These are phyloP conservation scores for Paraphoma sp. DNA, from an alignment of 2,329 filamentous ascomycete species.

Conservation along the genomic window DNA sequence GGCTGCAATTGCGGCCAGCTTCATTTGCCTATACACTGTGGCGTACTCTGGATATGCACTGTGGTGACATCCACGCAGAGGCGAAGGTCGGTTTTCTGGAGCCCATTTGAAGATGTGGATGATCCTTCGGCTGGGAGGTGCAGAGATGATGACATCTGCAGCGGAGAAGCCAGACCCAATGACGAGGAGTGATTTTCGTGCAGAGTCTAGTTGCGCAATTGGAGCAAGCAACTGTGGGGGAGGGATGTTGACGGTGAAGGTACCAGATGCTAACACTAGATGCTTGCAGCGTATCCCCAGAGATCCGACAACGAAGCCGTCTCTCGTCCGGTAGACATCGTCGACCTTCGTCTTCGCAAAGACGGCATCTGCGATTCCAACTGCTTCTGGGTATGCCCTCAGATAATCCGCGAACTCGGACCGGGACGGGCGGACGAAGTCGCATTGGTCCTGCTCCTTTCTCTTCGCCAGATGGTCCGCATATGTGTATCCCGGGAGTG, in stretches of 20 bases:
- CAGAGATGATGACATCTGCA: slow-evolving; percentile 66
- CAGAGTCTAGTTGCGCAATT: slow-evolving; percentile 42
- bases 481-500: slow-evolving; percentile 65
- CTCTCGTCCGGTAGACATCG: slow-evolving; percentile 51
- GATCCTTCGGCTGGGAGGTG: slow-evolving; percentile 57
- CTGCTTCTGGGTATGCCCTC: slow-evolving; percentile 59
- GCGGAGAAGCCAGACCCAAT: slow-evolving; percentile 69
- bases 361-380: slow-evolving; percentile 58
- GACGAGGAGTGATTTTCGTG: slow-evolving; percentile 57
- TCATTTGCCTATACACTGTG: slow-evolving; percentile 66
- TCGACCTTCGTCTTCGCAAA: slow-evolving; percentile 51
- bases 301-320: slow-evolving; percentile 59
- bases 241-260: slow-evolving; percentile 62
- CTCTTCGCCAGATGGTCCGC: slow-evolving; percentile 57
- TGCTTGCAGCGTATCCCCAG: slow-evolving; percentile 62
- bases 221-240: slow-evolving; percentile 59
- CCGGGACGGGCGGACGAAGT: slow-evolving; percentile 63
- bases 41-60: slow-evolving; percentile 69
- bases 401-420: slow-evolving; percentile 63
- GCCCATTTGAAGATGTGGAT: slow-evolving; percentile 68
- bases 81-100: slow-evolving; percentile 62
- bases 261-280: slow-evolving; percentile 65
- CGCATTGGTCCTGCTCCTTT: slow-evolving; percentile 48
- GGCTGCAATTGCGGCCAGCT: slow-evolving; percentile 51
- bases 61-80: slow-evolving; percentile 64